Percentiles rank a stretch among this genome's conserved stretches.
These are phyloP conservation scores for Candida insectorum DNA, from an alignment of 805 yeast species.

Conservation along the genomic window DNA sequence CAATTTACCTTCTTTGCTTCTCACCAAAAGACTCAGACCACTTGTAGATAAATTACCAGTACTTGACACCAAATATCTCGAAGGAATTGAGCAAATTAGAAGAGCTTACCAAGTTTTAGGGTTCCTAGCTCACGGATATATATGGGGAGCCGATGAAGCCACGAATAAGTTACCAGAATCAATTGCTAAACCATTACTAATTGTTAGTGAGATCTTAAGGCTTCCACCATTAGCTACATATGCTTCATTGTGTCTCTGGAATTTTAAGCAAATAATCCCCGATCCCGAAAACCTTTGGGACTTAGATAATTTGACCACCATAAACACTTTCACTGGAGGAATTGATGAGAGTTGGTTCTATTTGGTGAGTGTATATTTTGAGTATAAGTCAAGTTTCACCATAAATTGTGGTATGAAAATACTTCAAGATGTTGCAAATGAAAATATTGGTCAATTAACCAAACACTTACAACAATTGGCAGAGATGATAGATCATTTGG, in stretches of 20 bases:
- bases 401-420: constrained; percentile 67
- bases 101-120: constrained; percentile 80
- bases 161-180: constrained; percentile 60
- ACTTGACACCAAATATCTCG: constrained; percentile 47
- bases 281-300: constrained; percentile 39
- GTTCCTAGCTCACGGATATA: constrained; percentile 82
- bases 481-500: constrained; percentile 69
- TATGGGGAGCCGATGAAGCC: constrained; percentile 76
- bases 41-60: constrained; percentile 65
- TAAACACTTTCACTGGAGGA: constrained; percentile 84
- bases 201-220: constrained; percentile 55
- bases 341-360: constrained; percentile 94
- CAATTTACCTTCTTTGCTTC: constrained; percentile 69
- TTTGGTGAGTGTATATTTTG: constrained; percentile 82
- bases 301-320: constrained; percentile 70
- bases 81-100: constrained; percentile 51
- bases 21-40: constrained; percentile 58
- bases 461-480: constrained; percentile 61
- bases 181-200: constrained; percentile 68
- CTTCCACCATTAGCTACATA: constrained; percentile 87
- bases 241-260: constrained; percentile 87
- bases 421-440: constrained; percentile 49
- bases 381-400: constrained; percentile 73
- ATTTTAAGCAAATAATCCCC: constrained; percentile 64
- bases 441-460: constrained; percentile 40